phyloP scores from a whole-genome alignment of 768 basidiomycete species.

The Sporobolomyces roseus region DNA sequence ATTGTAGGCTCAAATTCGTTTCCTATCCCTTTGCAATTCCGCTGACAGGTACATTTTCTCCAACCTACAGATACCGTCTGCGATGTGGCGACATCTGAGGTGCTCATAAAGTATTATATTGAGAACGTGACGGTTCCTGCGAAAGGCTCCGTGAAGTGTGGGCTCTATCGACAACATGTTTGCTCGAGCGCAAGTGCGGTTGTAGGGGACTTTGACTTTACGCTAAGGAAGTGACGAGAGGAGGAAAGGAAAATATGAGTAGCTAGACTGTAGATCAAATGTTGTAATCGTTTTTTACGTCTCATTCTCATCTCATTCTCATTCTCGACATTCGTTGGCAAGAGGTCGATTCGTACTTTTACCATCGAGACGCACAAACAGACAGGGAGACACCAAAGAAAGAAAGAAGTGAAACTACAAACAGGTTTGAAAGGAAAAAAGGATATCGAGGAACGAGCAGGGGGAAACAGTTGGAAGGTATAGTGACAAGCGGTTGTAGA shows the following conservation, averaged over 20 bases:
- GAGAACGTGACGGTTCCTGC: slow-evolving; percentile 7
- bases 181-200: slow-evolving; percentile 22
- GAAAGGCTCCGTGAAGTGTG: slow-evolving; percentile 21
- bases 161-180: slow-evolving; percentile 30
- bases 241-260: too few species aligned
- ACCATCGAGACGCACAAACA: too few species aligned
- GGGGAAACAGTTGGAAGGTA: too few species aligned
- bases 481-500: background rate
- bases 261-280: background rate
- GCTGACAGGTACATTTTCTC: background rate
- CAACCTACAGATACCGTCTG: background rate
- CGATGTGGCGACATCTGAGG: slow-evolving; percentile 10
- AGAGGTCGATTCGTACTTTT: too few species aligned
- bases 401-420: too few species aligned
- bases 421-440: too few species aligned
- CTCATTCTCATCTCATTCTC: too few species aligned
- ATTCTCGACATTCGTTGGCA: too few species aligned
- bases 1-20: slow-evolving; percentile 15
- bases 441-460: too few species aligned
- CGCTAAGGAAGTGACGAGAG: too few species aligned
- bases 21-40: background rate
- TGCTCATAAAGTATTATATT: slow-evolving; percentile 12
- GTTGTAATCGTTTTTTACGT: background rate
- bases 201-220: slow-evolving; percentile 30
- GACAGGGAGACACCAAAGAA: too few species aligned